phyloP scores from a whole-genome alignment of 2,329 filamentous ascomycete genomes.

The Paracoccidioides brasiliensis region DNA sequence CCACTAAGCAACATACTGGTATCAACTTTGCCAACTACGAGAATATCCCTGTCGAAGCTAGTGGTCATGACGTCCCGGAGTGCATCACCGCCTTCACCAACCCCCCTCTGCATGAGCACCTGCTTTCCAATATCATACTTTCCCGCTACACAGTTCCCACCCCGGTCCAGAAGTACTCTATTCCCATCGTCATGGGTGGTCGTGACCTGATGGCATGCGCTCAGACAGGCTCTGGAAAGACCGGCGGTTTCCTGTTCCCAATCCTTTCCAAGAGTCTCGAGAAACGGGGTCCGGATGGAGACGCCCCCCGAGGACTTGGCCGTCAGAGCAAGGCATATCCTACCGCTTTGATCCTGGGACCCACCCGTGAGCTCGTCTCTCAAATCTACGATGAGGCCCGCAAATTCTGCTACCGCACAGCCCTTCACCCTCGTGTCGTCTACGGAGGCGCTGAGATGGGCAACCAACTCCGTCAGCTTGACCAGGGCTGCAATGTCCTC shows the following conservation, averaged over 20 bases:
- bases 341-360: slow-evolving; percentile 87
- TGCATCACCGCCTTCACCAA: slow-evolving; percentile 83
- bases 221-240: slow-evolving; percentile 99
- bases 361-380: slow-evolving; percentile 94
- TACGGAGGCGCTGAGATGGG: slow-evolving; percentile 99
- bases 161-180: slow-evolving; percentile 98
- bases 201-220: slow-evolving; percentile 99
- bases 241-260: slow-evolving; percentile 97
- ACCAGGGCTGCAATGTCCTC: slow-evolving; percentile 91
- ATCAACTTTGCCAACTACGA: slow-evolving; percentile 99
- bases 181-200: slow-evolving; percentile 95
- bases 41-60: slow-evolving; percentile 96
- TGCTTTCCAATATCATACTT: slow-evolving; percentile 84
- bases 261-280: slow-evolving; percentile 96
- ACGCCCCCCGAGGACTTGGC: slow-evolving; percentile 52
- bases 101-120: slow-evolving; percentile 87
- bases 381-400: slow-evolving; percentile 96
- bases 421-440: slow-evolving; percentile 96
- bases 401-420: slow-evolving; percentile 97
- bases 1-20: slow-evolving; percentile 88
- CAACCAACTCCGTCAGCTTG: slow-evolving; percentile 93
- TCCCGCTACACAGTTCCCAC: slow-evolving; percentile 93
- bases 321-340: slow-evolving; percentile 97
- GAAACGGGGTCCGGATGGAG: slow-evolving; percentile 63
- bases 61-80: slow-evolving; percentile 84